Conservation (phyloP, 2,329 filamentous ascomycete genomes). For the Colletotrichum ledebouriae region DNA sequence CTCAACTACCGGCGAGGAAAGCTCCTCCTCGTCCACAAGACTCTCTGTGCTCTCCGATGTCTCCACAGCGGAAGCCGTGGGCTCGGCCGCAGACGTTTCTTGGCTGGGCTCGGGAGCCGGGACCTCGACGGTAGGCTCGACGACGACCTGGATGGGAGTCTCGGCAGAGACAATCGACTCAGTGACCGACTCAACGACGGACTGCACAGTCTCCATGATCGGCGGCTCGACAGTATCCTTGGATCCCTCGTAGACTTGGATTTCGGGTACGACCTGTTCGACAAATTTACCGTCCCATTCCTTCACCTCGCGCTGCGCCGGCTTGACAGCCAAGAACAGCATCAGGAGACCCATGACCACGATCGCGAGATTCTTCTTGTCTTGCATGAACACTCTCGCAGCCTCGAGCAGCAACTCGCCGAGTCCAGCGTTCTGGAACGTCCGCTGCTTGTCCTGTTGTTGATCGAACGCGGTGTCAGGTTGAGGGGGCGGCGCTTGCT, state of each 20-base stretch:
- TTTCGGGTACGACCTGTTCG: conserved; percentile 42
- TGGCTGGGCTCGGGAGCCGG: neutral
- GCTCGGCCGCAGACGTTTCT: neutral
- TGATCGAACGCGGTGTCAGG: conserved; percentile 50
- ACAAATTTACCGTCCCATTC: conserved; percentile 45
- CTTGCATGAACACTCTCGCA: conserved; percentile 65
- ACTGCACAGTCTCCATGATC: conserved; percentile 19
- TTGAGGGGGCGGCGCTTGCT: conserved; percentile 45
- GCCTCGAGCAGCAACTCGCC: conserved; percentile 68
- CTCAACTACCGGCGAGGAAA: neutral
- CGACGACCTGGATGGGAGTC: neutral
- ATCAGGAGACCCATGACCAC: conserved; percentile 66
- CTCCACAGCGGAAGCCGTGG: neutral
- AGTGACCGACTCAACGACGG: conserved; percentile 10
- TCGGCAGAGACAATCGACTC: conserved; percentile 6
- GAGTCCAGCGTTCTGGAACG: conserved; percentile 62
- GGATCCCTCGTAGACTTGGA: conserved; percentile 14
- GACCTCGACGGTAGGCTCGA: neutral
- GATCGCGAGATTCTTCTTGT: conserved; percentile 72
- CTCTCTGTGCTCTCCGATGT: neutral
- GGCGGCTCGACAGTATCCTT: conserved; percentile 13
- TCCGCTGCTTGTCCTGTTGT: conserved; percentile 35
- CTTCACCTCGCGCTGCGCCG: conserved; percentile 45
- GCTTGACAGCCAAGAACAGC: conserved; percentile 59
- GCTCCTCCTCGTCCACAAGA: neutral